Evolutionary conservation across 768 basidiomycete genomes (phyloP).

Genomic region (Tulasnella sp.): DNA sequence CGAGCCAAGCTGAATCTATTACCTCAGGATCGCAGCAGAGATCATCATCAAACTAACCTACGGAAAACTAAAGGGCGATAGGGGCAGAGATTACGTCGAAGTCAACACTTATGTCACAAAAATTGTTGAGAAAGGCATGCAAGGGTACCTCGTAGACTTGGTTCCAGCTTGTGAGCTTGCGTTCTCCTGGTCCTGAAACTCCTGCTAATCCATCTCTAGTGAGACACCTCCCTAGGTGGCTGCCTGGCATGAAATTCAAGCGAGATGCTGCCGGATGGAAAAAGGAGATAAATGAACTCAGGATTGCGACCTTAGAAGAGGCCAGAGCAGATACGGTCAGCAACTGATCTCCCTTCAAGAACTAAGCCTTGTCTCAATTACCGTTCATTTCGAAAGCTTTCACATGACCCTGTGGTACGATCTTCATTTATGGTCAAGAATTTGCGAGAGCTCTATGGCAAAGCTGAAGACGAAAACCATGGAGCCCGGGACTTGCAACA

Average conservation of each 20-base stretch:
- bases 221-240: background rate
- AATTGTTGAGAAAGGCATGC: background rate
- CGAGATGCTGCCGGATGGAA: background rate
- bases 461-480: too few relatives aligned
- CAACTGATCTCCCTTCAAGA: too few relatives aligned
- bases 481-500: too few relatives aligned
- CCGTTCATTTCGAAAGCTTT: too few relatives aligned
- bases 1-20: too few relatives aligned
- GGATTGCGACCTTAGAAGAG: too few relatives aligned
- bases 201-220: background rate
- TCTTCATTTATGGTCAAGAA: too few relatives aligned
- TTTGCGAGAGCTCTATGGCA: too few relatives aligned
- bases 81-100: background rate
- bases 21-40: background rate
- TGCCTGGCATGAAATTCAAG: slow-evolving; percentile 15
- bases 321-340: too few relatives aligned
- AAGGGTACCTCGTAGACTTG: background rate
- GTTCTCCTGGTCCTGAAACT: background rate
- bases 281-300: background rate
- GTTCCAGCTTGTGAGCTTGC: background rate
- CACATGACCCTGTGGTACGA: too few relatives aligned
- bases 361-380: too few relatives aligned
- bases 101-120: background rate
- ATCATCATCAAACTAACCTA: background rate
- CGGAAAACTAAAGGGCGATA: background rate